Base-by-base conservation (phyloP, 495 filamentous ascomycete genomes). In the Neurospora sp. region DNA sequence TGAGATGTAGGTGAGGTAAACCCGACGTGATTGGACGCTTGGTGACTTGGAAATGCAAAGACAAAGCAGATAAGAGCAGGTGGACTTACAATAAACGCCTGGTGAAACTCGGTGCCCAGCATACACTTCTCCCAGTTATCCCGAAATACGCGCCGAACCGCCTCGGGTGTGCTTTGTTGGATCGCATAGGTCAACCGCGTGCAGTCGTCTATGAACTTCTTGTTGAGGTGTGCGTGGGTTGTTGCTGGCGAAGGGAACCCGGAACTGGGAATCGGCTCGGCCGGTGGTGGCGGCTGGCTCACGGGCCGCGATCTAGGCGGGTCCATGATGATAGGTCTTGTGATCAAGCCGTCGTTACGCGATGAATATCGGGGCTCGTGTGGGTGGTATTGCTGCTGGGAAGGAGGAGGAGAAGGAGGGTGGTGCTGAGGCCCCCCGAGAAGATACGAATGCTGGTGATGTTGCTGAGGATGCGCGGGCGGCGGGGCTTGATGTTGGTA, bases 41-140 rank as follows among this genome's bases (percentile, higher is more conserved):
- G 27, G 53, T 31, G 27, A 37, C 27, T 65, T 35, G 71, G 35
- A 42, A 27, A 37, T 14, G 40, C 41, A 72, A 40, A 22, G 31
- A 22, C 45, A 72, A 31, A 59, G 48, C 48, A 20, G 69, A 44
- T 39, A 7, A 59, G 38, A 48, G 48, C 12, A 38, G 53, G 53
- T 53, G n/a, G 7, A 82, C 84, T 84, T 75, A 87, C 85, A 71
- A 86, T 70, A 72, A 86, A 87, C 16, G 83, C 82, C 40, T 83
- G 80, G 71, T 87, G 85, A 73, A 85, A 87, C 65, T 87, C 85
- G 70, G 82, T 83, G 20, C 85, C 85, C n/a, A 85, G 72, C n/a
- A 86, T 72, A 45, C 82, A 85, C 70, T 84, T 85, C 69, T 85
- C 79, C 85, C 85, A 86, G 71, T 85, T 81, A 61, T 86, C 83